A percentile compares a stretch with the other conserved stretches of the same genome.
Evolutionary conservation across 1,284 basidiomycete species (phyloP).

Genomic region (Sporisorium iseilematis-ciliati): DNA sequence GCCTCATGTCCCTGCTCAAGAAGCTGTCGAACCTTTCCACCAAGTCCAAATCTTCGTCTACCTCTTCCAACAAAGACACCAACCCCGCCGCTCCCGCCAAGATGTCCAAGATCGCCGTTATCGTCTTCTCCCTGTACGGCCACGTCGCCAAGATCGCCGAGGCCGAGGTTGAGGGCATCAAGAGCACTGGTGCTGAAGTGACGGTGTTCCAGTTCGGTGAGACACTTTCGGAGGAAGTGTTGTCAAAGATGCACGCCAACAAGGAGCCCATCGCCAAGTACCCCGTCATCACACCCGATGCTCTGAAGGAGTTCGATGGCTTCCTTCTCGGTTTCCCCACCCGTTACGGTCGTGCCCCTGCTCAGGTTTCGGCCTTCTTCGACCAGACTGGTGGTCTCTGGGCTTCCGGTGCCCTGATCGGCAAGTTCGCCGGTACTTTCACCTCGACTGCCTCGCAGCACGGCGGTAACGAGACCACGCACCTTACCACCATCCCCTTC

Average conservation of each 20-base stretch:
- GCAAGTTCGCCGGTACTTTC: constrained; percentile 83
- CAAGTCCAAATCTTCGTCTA: constrained; percentile 42
- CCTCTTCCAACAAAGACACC: constrained; percentile 24
- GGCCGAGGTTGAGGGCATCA: constrained; percentile 79
- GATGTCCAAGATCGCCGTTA: constrained; percentile 58
- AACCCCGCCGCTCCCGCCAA: constrained; percentile 35
- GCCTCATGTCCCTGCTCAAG: constrained; percentile 15
- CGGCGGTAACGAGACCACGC: constrained; percentile 60
- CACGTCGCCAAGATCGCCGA: constrained; percentile 78
- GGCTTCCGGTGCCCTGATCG: constrained; percentile 78
- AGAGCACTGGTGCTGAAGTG: constrained; percentile 78
- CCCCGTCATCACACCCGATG: constrained; percentile 78
- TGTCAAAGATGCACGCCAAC: constrained; percentile 80
- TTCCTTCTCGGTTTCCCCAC: constrained; percentile 75
- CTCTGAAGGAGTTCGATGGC: constrained; percentile 75
- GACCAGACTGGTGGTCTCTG: constrained; percentile 83
- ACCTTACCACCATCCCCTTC: constrained; percentile 60
- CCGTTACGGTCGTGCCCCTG: constrained; percentile 71
- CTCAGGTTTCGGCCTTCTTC: constrained; percentile 74
- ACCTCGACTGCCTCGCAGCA: constrained; percentile 74
- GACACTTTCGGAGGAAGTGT: constrained; percentile 83
- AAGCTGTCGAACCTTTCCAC: constrained; percentile 45
- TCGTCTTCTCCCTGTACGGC: constrained; percentile 58
- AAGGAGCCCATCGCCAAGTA: constrained; percentile 74
- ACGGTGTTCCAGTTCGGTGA: constrained; percentile 83